Percentiles rank a stretch among this genome's conserved stretches.
These are phyloP conservation scores for Plenodomus lindquistii DNA, from an alignment of 2,329 filamentous ascomycete genomes.

Conservation along the genomic window DNA sequence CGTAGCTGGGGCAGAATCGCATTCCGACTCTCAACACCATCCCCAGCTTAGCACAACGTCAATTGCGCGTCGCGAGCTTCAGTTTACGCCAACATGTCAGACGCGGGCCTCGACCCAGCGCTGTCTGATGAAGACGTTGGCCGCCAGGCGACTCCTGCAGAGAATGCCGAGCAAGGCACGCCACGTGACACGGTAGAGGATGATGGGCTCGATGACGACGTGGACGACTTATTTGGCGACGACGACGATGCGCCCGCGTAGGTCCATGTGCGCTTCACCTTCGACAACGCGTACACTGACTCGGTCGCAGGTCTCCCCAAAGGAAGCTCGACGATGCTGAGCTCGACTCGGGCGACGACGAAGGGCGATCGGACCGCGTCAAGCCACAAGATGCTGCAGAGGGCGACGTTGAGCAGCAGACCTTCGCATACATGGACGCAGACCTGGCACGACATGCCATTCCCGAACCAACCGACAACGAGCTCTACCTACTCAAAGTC, in stretches of 20 bases:
- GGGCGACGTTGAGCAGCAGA: conserved; percentile 58
- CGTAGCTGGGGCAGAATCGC: background rate
- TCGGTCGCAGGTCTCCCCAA: conserved; percentile 29
- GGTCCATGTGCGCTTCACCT: conserved; percentile 41
- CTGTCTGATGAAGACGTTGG: conserved; percentile 43
- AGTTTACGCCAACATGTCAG: conserved; percentile 40
- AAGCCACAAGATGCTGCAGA: conserved; percentile 50
- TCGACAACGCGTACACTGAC: conserved; percentile 8
- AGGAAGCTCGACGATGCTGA: conserved; percentile 65
- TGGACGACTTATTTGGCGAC: conserved; percentile 54
- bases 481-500: conserved; percentile 72
- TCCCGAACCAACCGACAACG: conserved; percentile 71
- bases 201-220: conserved; percentile 39
- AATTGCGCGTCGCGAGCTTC: background rate
- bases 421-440: conserved; percentile 63
- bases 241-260: conserved; percentile 43
- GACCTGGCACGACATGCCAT: conserved; percentile 70
- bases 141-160: conserved; percentile 35
- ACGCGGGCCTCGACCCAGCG: conserved; percentile 38
- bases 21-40: background rate
- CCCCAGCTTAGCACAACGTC: background rate
- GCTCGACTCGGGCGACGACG: conserved; percentile 65
- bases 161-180: conserved; percentile 33
- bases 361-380: conserved; percentile 65
- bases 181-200: conserved; percentile 39